phyloP scores from a whole-genome alignment of 2,329 filamentous ascomycete species.

The Emmonsiellopsis sp. region DNA sequence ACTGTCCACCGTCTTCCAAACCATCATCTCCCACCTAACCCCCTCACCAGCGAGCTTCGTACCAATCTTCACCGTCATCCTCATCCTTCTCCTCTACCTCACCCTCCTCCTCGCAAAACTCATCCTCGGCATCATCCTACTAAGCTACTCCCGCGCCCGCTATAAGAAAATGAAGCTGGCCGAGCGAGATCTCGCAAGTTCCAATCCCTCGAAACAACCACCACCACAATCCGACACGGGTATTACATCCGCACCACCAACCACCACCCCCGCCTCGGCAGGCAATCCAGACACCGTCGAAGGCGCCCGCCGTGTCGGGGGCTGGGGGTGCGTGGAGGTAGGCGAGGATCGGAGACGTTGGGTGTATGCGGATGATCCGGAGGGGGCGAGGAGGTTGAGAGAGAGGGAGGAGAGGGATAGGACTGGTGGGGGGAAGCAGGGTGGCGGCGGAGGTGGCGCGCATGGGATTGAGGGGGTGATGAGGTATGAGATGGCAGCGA shows the following conservation, averaged over 20 bases:
- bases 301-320: slow-evolving; percentile 67
- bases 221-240: slow-evolving; percentile 5
- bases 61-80: slow-evolving; percentile 57
- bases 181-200: slow-evolving; percentile 37
- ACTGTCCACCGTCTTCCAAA: slow-evolving; percentile 28
- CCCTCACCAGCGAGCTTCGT: slow-evolving; percentile 33
- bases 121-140: slow-evolving; percentile 75
- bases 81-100: slow-evolving; percentile 78
- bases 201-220: background rate
- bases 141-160: slow-evolving; percentile 68
- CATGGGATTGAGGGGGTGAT: slow-evolving; percentile 59
- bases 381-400: slow-evolving; percentile 55
- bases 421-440: slow-evolving; percentile 44
- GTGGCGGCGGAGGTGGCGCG: slow-evolving; percentile 46
- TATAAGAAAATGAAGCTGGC: slow-evolving; percentile 72
- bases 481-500: slow-evolving; percentile 91
- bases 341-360: slow-evolving; percentile 76
- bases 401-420: slow-evolving; percentile 56
- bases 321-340: slow-evolving; percentile 78
- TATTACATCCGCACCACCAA: background rate
- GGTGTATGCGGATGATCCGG: slow-evolving; percentile 79
- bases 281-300: slow-evolving; percentile 52
- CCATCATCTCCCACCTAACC: slow-evolving; percentile 32
- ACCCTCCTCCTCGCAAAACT: slow-evolving; percentile 78
- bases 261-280: slow-evolving; percentile 1